Percentiles rank a stretch among this genome's conserved stretches.
Conservation (phyloP, 225 moss, liverwort and hornwort species). For the Marchantia paleacea region DNA sequence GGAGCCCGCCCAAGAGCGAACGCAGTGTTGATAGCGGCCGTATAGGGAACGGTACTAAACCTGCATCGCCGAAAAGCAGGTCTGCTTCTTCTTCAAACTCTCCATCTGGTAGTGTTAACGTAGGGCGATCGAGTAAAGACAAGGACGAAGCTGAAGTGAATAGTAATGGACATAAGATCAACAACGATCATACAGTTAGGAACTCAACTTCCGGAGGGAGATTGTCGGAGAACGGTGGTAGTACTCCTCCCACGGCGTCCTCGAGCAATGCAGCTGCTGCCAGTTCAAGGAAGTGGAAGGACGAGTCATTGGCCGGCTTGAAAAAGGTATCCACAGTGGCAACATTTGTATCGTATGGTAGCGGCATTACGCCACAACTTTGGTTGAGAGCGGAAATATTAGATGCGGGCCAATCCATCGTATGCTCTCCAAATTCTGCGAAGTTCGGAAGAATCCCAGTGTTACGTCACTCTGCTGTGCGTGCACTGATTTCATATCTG, state of each 20-base stretch:
- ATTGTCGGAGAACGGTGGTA: conserved; percentile 30
- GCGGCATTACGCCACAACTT: neutral
- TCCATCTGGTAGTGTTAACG: conserved; percentile 31
- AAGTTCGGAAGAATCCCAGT: neutral
- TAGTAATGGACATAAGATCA: conserved; percentile 38
- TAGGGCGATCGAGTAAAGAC: conserved; percentile 40
- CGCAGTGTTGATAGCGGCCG: conserved; percentile 27
- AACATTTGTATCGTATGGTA: neutral
- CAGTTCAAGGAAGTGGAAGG: conserved; percentile 76
- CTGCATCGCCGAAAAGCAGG: conserved; percentile 42
- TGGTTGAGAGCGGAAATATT: neutral
- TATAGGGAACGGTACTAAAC: conserved; percentile 26
- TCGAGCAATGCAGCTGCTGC: conserved; percentile 34
- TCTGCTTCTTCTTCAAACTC: conserved; percentile 30
- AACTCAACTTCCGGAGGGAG: conserved; percentile 35
- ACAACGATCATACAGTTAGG: conserved; percentile 29
- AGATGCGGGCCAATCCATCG: neutral
- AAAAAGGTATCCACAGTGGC: conserved; percentile 63
- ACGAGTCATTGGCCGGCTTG: conserved; percentile 72
- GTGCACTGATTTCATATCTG: no score
- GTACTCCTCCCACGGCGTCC: conserved; percentile 30
- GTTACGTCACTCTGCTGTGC: no score
- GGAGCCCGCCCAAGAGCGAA: conserved; percentile 44
- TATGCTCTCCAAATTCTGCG: neutral
- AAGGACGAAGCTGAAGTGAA: conserved; percentile 42